phyloP scores from a whole-genome alignment of 2,329 filamentous ascomycete species.

The Fusarium secorum region DNA sequence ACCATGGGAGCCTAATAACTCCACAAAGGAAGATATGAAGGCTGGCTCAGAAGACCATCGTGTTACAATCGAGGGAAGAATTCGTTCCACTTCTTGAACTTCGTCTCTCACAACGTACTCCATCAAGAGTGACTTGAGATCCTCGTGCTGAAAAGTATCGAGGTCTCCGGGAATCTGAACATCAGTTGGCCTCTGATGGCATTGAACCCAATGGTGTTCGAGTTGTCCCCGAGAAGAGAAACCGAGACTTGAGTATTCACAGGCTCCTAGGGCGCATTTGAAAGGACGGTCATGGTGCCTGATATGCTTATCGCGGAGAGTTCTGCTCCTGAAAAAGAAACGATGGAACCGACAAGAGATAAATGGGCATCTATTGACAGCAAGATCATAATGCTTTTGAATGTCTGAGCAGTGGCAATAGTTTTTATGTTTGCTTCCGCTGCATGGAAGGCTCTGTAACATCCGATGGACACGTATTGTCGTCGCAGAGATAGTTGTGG shows the following conservation, averaged over 20 bases:
- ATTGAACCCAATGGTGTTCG: neutral
- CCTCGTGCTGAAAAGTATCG: neutral
- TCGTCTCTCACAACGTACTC: neutral
- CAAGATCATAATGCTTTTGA: neutral
- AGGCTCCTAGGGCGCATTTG: neutral
- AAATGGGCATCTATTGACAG: neutral
- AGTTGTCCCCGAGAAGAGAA: neutral
- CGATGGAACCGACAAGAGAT: neutral
- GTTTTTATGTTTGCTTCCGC: rapidly evolving
- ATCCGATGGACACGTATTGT: neutral
- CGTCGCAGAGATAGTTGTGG: neutral
- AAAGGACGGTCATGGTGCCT: neutral
- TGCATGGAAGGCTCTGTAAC: neutral
- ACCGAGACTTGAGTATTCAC: neutral
- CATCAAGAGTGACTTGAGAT: neutral
- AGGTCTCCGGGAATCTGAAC: rapidly evolving
- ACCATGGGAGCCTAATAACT: neutral
- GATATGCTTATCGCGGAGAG: neutral
- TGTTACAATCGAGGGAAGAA: neutral
- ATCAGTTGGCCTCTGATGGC: rapidly evolving
- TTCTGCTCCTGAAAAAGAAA: rapidly evolving
- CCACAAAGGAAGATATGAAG: rapidly evolving
- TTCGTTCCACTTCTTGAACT: neutral
- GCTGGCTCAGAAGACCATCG: rapidly evolving
- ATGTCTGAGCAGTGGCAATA: neutral